Evolutionary conservation across 2,329 filamentous ascomycete species (phyloP), one percentile per base, ranked within the genome.

Genomic region (Allantophomopsis cytisporea): DNA sequence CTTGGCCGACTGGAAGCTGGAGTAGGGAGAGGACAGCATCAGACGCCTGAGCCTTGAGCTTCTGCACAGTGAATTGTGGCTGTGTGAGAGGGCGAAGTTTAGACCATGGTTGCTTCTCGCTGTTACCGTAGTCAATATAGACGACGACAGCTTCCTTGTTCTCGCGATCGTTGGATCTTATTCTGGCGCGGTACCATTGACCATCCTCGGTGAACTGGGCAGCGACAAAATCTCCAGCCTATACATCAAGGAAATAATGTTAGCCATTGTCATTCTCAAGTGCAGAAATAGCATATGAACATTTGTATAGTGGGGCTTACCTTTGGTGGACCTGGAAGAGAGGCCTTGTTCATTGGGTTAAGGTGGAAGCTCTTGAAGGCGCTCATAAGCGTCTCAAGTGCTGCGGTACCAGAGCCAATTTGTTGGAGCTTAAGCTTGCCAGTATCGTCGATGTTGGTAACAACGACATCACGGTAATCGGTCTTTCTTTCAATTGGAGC

Each of bases 61-160:
- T 88, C 58, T 86, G 76, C 4, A 74, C 65, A 33, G 76, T 75
- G 67, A 96, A 98, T 52, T 88, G 80, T 13, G 75, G 61, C 55
- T 85, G 77, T 38, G 79, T 73, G 37, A 98, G 73, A n/a, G 86
- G 70, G 20, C 91, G 83, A 34, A 98, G 76, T 48, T 75, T 72
- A 17, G 77, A 73, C 87, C 89, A 98, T 0, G 88, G 75, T 41
- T 94, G 69, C 55, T 79, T 81, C 62, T 98, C 91, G 40, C 76
- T 81, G 70, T 98, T 98, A 52, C 91, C 91, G 60, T 93, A 98
- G 65, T 98, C 91, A 45, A 98, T 76, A 62, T 94, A 98, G 35
- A 93, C 65, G 18, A 98, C 81, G 60, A 98, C 91, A 17, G 87
- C 81, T 51, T 83, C 77, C 71, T 91, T 86, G 53, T 80, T 80